Percentiles rank a stretch among this genome's conserved stretches.
phyloP scores from a whole-genome alignment of 148 eudicot species.

The Gaultheria prostrata region DNA sequence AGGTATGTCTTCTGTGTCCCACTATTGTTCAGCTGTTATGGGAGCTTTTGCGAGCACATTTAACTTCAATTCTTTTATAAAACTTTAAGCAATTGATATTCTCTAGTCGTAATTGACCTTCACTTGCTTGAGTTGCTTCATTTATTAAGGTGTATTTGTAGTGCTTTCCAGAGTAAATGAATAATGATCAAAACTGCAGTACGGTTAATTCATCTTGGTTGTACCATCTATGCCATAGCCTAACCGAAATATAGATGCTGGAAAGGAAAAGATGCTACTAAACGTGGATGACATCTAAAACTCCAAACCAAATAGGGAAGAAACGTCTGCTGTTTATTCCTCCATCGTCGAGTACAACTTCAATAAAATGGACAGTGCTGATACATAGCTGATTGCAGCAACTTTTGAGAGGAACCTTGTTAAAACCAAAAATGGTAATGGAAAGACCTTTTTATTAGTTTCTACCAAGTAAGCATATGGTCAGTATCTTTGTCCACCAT shows the following conservation, averaged over 20 bases:
- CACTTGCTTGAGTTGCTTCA: background rate
- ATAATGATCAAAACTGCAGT: background rate
- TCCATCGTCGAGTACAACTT: no score
- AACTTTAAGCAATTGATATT: background rate
- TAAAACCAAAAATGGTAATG: background rate
- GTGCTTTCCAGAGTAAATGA: background rate
- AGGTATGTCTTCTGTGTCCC: background rate
- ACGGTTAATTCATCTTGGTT: background rate
- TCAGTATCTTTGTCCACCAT: background rate
- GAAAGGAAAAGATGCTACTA: no score
- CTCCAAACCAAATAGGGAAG: no score
- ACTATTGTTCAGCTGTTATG: constrained; percentile 2
- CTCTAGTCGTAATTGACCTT: background rate
- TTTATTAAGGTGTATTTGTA: background rate
- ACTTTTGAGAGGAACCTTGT: background rate
- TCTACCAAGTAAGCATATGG: background rate
- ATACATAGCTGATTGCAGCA: no score
- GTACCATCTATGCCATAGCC: background rate
- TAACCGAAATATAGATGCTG: background rate
- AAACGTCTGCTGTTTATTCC: no score
- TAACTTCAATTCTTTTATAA: background rate
- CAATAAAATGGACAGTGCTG: no score
- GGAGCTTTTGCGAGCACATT: background rate
- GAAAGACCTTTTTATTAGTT: background rate
- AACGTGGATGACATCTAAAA: no score